phyloP scores from a whole-genome alignment of 345 rosid genomes.

The Raphanus raphanistrum region DNA sequence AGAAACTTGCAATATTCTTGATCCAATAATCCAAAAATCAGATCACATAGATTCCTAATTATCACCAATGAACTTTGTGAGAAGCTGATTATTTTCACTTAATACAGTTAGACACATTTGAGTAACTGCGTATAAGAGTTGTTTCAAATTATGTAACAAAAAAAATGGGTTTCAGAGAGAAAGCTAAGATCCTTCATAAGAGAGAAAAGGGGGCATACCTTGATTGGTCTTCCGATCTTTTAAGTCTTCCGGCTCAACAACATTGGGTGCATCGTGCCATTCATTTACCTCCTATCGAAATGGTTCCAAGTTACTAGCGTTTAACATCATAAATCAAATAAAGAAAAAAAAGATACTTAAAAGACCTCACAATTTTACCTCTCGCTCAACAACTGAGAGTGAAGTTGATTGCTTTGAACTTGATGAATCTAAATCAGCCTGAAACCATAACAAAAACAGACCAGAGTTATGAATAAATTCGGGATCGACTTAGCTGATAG shows the following conservation, averaged over 20 bases:
- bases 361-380: constrained; percentile 20
- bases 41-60: not conserved
- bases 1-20: constrained; percentile 11
- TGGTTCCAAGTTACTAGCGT: constrained; percentile 8
- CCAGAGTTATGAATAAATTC: not conserved
- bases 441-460: constrained; percentile 4
- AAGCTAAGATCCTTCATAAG: not conserved
- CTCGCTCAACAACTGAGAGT: constrained; percentile 39
- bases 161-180: too few species aligned
- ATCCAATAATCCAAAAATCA: constrained; percentile 4
- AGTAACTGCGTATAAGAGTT: too few species aligned
- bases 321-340: not conserved
- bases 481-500: not conserved
- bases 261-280: constrained; percentile 57
- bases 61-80: not conserved
- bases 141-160: too few species aligned
- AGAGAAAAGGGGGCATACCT: constrained; percentile 36
- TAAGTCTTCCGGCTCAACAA: constrained; percentile 37
- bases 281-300: constrained; percentile 41
- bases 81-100: too few species aligned
- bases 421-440: constrained; percentile 63
- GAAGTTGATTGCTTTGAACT: constrained; percentile 59
- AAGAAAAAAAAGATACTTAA: too few species aligned
- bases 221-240: constrained; percentile 37
- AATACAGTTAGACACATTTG: too few species aligned